Evolutionary conservation across 805 yeast genomes (phyloP).

Genomic region (Candida verbasci): DNA sequence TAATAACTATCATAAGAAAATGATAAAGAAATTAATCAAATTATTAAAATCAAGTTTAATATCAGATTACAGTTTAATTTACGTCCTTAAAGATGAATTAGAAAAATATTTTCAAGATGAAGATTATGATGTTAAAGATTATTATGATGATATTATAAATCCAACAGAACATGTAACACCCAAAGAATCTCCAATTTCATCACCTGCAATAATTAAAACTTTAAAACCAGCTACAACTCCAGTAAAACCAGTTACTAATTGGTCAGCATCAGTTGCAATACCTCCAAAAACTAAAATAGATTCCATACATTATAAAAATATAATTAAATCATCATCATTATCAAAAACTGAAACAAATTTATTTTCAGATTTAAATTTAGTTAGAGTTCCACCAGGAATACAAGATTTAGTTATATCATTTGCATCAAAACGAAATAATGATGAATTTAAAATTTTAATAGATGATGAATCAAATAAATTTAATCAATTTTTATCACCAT

Average conservation of each 20-base stretch:
- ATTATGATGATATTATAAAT: constrained; percentile 38
- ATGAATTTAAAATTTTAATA: constrained; percentile 21
- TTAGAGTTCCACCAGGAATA: constrained; percentile 38
- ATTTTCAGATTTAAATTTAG: constrained; percentile 31
- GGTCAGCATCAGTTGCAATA: constrained; percentile 53
- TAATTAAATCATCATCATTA: constrained; percentile 26
- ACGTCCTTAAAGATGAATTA: constrained; percentile 37
- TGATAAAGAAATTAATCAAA: constrained; percentile 27
- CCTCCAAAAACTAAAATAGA: constrained; percentile 8
- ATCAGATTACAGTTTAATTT: constrained; percentile 24
- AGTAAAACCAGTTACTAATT: constrained; percentile 47
- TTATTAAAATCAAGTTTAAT: constrained; percentile 23
- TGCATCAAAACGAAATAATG: constrained; percentile 27
- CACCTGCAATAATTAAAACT: constrained; percentile 38
- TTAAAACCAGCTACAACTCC: constrained; percentile 56
- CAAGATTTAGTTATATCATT: constrained; percentile 39
- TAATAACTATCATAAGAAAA: constrained; percentile 35
- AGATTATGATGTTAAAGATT: constrained; percentile 33
- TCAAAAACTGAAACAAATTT: constrained; percentile 27
- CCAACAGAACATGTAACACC: constrained; percentile 1
- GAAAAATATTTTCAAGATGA: constrained; percentile 33
- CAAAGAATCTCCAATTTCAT: constrained; percentile 23
- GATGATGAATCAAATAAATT: constrained; percentile 14
- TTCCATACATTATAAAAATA: constrained; percentile 16
- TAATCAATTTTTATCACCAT: constrained; percentile 22